Evolutionary conservation across 257 asterid genomes (phyloP).

Genomic region (Ocimum tenuiflorum): DNA sequence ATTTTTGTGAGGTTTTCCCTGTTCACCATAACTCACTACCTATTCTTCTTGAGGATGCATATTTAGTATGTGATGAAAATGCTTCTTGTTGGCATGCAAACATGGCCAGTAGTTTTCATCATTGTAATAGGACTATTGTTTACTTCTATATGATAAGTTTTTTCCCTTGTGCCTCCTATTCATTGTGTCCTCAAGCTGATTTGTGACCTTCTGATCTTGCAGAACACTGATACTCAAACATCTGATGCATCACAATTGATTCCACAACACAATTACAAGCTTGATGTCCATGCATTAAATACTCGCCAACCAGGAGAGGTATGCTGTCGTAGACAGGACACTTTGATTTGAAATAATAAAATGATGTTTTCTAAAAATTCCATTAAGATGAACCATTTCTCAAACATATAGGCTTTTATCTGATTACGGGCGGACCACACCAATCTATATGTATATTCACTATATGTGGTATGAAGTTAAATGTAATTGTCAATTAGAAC

Average conservation of each 20-base stretch:
- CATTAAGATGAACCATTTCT: background rate
- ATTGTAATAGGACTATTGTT: background rate
- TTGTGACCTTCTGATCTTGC: slow-evolving; percentile 24
- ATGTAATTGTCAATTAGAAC: too few relatives aligned
- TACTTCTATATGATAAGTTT: background rate
- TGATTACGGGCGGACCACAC: background rate
- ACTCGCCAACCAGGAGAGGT: slow-evolving; percentile 98
- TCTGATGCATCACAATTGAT: slow-evolving; percentile 78
- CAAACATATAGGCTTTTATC: background rate
- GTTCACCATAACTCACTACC: background rate
- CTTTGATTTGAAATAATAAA: background rate
- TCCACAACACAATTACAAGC: slow-evolving; percentile 95
- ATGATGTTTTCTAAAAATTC: background rate
- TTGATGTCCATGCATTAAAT: slow-evolving; percentile 81
- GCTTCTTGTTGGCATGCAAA: background rate
- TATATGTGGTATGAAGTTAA: too few relatives aligned
- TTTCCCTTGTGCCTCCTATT: background rate
- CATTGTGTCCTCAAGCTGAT: slow-evolving; percentile 19
- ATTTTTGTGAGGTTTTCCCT: background rate
- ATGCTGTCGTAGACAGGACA: slow-evolving; percentile 9
- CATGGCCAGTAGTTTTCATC: background rate
- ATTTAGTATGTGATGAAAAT: background rate
- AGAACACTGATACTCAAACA: slow-evolving; percentile 59
- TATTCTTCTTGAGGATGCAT: background rate
- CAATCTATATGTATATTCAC: background rate